Evolutionary conservation across 164 flowering plant genomes (phyloP).

Genomic region (Cinnamomum chago): DNA sequence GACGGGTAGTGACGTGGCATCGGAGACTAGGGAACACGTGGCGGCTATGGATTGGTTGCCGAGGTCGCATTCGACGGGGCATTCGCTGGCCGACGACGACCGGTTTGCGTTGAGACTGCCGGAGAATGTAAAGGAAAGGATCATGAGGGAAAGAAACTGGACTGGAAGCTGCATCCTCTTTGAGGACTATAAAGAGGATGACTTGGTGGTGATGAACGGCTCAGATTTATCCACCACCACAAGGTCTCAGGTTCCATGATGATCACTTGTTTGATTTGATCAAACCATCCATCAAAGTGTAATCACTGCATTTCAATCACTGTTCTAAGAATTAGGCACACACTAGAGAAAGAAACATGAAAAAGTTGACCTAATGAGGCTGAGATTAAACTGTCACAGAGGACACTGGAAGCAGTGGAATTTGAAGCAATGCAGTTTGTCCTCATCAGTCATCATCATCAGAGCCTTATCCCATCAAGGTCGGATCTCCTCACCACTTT

Average conservation of each 20-base stretch:
- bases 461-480: too few species aligned
- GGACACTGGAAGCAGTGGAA: too few species aligned
- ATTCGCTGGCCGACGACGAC: constrained; percentile 11
- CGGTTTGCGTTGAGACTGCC: constrained; percentile 2
- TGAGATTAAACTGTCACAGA: too few species aligned
- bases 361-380: too few species aligned
- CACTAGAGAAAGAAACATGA: too few species aligned
- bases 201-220: not conserved
- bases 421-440: too few species aligned
- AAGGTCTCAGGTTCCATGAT: not conserved
- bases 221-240: not conserved
- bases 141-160: constrained; percentile 32
- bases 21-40: not conserved
- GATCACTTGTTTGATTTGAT: not conserved
- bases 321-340: too few species aligned
- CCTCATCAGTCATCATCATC: too few species aligned
- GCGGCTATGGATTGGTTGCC: constrained; percentile 24
- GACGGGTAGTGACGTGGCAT: not conserved
- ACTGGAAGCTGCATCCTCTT: constrained; percentile 46
- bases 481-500: too few species aligned
- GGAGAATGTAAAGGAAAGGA: constrained; percentile 10
- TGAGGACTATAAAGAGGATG: constrained; percentile 27
- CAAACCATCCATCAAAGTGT: not conserved
- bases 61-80: constrained; percentile 72
- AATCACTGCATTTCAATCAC: too few species aligned